Evolutionary conservation across 2,329 filamentous ascomycete genomes (phyloP).

Genomic region (Colletotrichum tofieldiae): DNA sequence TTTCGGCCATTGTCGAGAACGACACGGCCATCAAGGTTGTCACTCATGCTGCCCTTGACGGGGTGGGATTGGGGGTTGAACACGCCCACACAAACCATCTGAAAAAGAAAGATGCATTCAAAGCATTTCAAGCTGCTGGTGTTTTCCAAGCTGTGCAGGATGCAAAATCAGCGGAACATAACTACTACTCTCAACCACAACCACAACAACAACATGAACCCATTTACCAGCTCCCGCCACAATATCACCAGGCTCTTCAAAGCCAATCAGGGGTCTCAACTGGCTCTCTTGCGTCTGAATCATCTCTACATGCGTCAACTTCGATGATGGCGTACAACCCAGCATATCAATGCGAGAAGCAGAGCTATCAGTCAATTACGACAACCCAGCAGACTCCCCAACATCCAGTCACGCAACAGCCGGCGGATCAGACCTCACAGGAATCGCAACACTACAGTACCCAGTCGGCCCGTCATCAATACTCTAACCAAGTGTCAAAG

Average conservation of each 20-base stretch:
- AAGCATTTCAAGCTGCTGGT: conserved; percentile 52
- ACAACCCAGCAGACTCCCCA: background rate
- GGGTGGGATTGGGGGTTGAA: conserved; percentile 53
- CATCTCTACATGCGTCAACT: background rate
- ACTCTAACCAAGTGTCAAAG: background rate
- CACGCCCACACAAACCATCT: conserved; percentile 53
- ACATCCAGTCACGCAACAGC: background rate
- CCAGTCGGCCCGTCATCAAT: background rate
- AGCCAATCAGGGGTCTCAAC: background rate
- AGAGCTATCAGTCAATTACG: background rate
- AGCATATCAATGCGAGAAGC: background rate
- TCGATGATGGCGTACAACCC: background rate
- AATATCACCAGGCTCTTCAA: background rate
- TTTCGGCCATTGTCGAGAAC: conserved; percentile 48
- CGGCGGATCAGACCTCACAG: background rate
- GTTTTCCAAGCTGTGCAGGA: conserved; percentile 51
- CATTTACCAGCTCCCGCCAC: background rate
- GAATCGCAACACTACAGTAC: background rate
- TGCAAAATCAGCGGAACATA: conserved; percentile 46
- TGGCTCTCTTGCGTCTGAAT: background rate
- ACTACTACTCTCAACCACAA: conserved; percentile 36
- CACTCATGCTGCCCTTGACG: conserved; percentile 56
- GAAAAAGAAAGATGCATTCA: conserved; percentile 54
- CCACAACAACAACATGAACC: conserved; percentile 32
- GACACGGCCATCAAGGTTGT: conserved; percentile 55